Conservation (phyloP, 495 filamentous ascomycete genomes). For the Melanomma pulvis-pyrius region DNA sequence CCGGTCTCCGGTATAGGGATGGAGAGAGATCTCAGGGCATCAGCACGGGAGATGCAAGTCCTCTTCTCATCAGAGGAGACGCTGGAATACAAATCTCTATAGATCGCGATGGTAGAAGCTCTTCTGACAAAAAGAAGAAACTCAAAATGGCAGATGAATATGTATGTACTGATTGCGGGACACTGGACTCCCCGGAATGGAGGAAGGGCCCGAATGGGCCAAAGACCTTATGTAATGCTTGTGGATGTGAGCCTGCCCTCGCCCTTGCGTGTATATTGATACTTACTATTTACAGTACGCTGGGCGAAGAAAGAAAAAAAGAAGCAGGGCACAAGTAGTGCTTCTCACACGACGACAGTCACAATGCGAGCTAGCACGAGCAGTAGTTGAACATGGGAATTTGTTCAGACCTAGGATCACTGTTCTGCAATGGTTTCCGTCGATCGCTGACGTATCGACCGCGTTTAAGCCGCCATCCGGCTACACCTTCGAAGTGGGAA, state of each 20-base stretch:
- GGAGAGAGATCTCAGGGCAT: slow-evolving; percentile 89
- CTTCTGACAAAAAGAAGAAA: slow-evolving; percentile 85
- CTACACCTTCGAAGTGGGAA: neutral
- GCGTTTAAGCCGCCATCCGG: neutral
- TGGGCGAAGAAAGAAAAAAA: slow-evolving; percentile 57
- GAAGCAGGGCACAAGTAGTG: slow-evolving; percentile 19
- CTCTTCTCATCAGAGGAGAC: slow-evolving; percentile 80
- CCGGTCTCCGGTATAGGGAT: slow-evolving; percentile 82
- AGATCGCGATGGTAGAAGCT: slow-evolving; percentile 63
- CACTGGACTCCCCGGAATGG: slow-evolving; percentile 88
- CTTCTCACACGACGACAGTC: slow-evolving; percentile 4
- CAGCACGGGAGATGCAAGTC: slow-evolving; percentile 79
- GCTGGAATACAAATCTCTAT: slow-evolving; percentile 79
- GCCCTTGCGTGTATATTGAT: neutral
- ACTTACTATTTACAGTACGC: slow-evolving; percentile 41
- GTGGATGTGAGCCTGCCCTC: slow-evolving; percentile 65
- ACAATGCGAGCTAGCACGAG: slow-evolving; percentile 27
- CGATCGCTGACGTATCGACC: neutral
- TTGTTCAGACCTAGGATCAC: neutral
- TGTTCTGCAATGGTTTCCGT: neutral
- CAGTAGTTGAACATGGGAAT: slow-evolving; percentile 21
- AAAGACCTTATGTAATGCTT: slow-evolving; percentile 97
- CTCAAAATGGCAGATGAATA: slow-evolving; percentile 90
- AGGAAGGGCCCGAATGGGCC: slow-evolving; percentile 91
- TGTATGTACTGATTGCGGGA: slow-evolving; percentile 92